Conservation (phyloP, 2,329 filamentous ascomycete genomes). For the Nigrospora sphaerica region DNA sequence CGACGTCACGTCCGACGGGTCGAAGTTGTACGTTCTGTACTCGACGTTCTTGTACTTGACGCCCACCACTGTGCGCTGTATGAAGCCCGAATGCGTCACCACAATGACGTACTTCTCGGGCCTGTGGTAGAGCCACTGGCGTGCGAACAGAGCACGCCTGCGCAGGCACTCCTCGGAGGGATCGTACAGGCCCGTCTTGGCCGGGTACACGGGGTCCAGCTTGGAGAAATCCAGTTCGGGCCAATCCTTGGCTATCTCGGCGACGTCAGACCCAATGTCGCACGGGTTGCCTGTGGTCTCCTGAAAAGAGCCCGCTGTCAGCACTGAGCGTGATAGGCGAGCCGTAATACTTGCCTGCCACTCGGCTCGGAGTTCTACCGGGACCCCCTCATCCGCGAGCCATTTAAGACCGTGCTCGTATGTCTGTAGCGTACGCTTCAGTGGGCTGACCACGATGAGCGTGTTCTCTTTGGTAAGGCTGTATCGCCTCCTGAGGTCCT, state of each 20-base stretch:
- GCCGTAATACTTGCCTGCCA: slow-evolving; percentile 19
- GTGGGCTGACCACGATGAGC: slow-evolving; percentile 22
- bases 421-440: slow-evolving; percentile 21
- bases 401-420: slow-evolving; percentile 19
- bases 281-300: slow-evolving; percentile 23
- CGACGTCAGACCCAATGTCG: slow-evolving; percentile 17
- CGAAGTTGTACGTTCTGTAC: slow-evolving; percentile 18
- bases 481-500: slow-evolving; percentile 14
- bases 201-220: slow-evolving; percentile 21
- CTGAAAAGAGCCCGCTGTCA: slow-evolving; percentile 6
- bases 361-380: slow-evolving; percentile 20
- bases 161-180: slow-evolving; percentile 17
- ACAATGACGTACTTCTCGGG: slow-evolving; percentile 21
- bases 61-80: slow-evolving; percentile 16
- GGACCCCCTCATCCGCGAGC: slow-evolving; percentile 18
- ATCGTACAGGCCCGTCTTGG: slow-evolving; percentile 22
- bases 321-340: background rate
- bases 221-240: slow-evolving; percentile 21
- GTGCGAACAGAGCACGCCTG: slow-evolving; percentile 16
- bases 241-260: slow-evolving; percentile 17
- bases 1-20: background rate
- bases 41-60: slow-evolving; percentile 21
- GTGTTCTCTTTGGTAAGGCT: slow-evolving; percentile 13
- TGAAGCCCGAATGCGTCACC: slow-evolving; percentile 23
- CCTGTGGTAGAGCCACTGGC: slow-evolving; percentile 18